Evolutionary conservation across 164 flowering plant species (phyloP).

Genomic region (Litsea cubeba): DNA sequence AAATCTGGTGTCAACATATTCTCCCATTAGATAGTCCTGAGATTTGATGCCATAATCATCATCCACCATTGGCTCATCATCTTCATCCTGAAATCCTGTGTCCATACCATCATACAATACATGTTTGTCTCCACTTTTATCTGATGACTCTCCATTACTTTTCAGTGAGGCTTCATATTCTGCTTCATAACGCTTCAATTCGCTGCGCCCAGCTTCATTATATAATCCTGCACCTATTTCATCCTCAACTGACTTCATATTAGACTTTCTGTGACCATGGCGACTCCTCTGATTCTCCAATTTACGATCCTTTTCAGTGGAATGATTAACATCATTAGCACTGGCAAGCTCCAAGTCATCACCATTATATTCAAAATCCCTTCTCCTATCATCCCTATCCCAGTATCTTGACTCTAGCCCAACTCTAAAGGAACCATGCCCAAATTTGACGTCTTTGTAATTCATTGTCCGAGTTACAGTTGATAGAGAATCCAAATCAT

Average conservation of each 20-base stretch:
- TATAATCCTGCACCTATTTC: constrained; percentile 54
- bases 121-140: not conserved
- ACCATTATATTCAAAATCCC: constrained; percentile 82
- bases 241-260: constrained; percentile 12
- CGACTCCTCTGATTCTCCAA: constrained; percentile 15
- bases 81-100: not conserved
- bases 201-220: constrained; percentile 94
- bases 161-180: constrained; percentile 68
- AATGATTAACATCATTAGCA: constrained; percentile 18
- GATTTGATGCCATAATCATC: constrained; percentile 72
- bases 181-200: constrained; percentile 79
- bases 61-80: not conserved
- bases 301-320: constrained; percentile 17
- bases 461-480: constrained; percentile 52
- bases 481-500: constrained; percentile 55
- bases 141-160: not conserved
- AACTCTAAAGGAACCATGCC: constrained; percentile 54
- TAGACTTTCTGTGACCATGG: constrained; percentile 13
- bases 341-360: constrained; percentile 36
- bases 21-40: constrained; percentile 45
- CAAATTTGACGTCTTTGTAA: constrained; percentile 59
- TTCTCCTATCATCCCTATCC: constrained; percentile 94
- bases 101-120: not conserved
- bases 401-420: constrained; percentile 92
- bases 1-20: constrained; percentile 33